Percentiles rank a stretch among this genome's conserved stretches.
These are phyloP conservation scores for Helichrysum umbraculigerum DNA, from an alignment of 129 eudicot genomes.

Conservation along the genomic window DNA sequence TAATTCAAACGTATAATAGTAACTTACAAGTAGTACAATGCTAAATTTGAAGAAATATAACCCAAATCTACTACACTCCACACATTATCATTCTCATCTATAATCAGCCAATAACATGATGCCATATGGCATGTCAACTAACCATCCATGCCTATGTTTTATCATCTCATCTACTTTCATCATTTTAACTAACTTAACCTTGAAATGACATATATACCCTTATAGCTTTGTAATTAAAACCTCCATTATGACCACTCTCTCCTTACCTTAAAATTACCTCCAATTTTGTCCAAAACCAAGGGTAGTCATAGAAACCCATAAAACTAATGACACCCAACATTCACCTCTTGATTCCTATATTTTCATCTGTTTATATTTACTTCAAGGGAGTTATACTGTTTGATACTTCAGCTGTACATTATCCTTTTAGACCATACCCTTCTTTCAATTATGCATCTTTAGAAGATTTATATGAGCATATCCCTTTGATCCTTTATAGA, in stretches of 20 bases:
- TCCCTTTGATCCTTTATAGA: slow-evolving; percentile 12
- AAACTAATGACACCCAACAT: slow-evolving; percentile 36
- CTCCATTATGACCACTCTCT: slow-evolving; percentile 16
- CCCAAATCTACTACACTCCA: slow-evolving; percentile 37
- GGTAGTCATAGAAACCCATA: slow-evolving; percentile 54
- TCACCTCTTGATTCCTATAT: slow-evolving; percentile 11
- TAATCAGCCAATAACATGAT: slow-evolving; percentile 41
- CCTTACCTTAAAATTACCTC: slow-evolving; percentile 43
- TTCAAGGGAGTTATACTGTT: slow-evolving; percentile 19
- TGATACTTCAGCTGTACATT: slow-evolving; percentile 5
- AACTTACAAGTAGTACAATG: background rate
- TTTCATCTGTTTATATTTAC: slow-evolving; percentile 37
- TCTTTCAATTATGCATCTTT: slow-evolving; percentile 22
- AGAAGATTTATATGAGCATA: background rate
- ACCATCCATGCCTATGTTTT: slow-evolving; percentile 48
- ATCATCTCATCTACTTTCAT: slow-evolving; percentile 50
- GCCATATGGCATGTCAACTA: slow-evolving; percentile 58
- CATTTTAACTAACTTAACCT: slow-evolving; percentile 10
- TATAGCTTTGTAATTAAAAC: background rate
- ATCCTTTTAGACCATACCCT: slow-evolving; percentile 36
- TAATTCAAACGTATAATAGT: background rate
- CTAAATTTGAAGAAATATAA: background rate
- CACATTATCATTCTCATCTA: slow-evolving; percentile 51
- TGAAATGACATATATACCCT: slow-evolving; percentile 25
- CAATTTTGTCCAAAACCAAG: slow-evolving; percentile 49